A percentile compares a stretch with the other conserved stretches of the same genome.
phyloP scores from a whole-genome alignment of 331 rosid genomes.

The Phaseolus coccineus region DNA sequence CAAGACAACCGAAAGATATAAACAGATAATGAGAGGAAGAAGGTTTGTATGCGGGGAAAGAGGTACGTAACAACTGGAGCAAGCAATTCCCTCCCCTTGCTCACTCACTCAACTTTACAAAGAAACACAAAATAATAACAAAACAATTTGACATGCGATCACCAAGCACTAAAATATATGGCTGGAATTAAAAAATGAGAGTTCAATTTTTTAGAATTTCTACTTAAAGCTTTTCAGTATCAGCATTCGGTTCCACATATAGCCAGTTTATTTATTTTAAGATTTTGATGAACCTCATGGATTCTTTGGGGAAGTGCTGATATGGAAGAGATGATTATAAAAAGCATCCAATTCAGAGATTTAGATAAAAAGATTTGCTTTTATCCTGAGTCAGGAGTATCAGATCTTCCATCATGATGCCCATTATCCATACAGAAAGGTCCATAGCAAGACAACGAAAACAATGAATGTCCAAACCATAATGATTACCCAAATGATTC shows the following conservation, averaged over 20 bases:
- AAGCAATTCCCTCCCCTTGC: constrained; percentile 5
- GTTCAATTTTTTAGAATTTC: neutral
- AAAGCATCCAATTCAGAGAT: neutral
- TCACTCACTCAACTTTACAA: neutral
- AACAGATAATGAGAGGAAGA: neutral
- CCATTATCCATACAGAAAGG: neutral
- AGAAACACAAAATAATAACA: neutral
- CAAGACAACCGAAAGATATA: neutral
- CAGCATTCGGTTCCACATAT: constrained; percentile 1
- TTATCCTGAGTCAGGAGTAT: neutral
- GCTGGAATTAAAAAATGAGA: constrained; percentile 3
- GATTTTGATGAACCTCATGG: constrained; percentile 3
- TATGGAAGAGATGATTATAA: neutral
- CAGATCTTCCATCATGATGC: neutral
- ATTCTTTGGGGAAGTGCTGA: neutral
- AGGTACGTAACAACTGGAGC: neutral
- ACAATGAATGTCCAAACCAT: constrained; percentile 22
- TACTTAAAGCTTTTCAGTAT: neutral
- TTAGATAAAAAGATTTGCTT: neutral
- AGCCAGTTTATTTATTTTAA: neutral
- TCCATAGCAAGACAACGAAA: neutral
- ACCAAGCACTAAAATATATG: neutral
- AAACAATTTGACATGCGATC: neutral
- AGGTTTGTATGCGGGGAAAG: neutral
- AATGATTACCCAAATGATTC: constrained; percentile 8